Percentiles rank a stretch among this genome's conserved stretches.
Evolutionary conservation across 228 moss, liverwort and hornwort genomes (phyloP).

Genomic region (Sphagnum magellanicum): DNA sequence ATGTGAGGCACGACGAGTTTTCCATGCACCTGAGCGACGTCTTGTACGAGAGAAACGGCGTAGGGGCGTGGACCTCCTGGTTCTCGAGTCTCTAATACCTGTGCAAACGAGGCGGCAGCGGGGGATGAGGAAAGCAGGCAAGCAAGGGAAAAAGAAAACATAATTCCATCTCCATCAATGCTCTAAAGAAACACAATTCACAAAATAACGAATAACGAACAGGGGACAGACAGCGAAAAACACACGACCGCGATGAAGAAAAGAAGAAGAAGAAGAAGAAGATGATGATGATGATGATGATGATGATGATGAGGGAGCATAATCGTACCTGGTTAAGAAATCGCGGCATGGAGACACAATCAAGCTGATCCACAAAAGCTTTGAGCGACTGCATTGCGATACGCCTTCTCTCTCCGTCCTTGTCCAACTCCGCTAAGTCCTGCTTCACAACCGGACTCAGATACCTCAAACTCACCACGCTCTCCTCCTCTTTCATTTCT

Average conservation of each 20-base stretch:
- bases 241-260: too few relatives aligned
- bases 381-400: constrained; percentile 67
- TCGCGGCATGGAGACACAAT: constrained; percentile 66
- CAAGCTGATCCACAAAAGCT: constrained; percentile 71
- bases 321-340: constrained; percentile 70
- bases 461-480: constrained; percentile 25
- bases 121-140: background rate
- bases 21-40: constrained; percentile 76
- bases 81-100: constrained; percentile 77
- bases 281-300: too few relatives aligned
- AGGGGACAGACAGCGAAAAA: background rate
- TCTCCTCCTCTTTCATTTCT: constrained; percentile 69
- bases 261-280: too few relatives aligned
- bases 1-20: constrained; percentile 62
- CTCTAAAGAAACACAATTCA: too few relatives aligned
- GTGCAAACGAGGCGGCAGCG: constrained; percentile 3
- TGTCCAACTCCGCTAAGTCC: constrained; percentile 65
- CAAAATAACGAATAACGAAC: background rate
- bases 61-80: constrained; percentile 60
- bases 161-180: too few relatives aligned
- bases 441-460: constrained; percentile 81
- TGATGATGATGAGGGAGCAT: too few relatives aligned
- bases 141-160: background rate
- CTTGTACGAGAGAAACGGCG: constrained; percentile 73
- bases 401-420: constrained; percentile 74